Evolutionary conservation across 495 filamentous ascomycete species (phyloP).

Genomic region (Penicillium waksmanii): DNA sequence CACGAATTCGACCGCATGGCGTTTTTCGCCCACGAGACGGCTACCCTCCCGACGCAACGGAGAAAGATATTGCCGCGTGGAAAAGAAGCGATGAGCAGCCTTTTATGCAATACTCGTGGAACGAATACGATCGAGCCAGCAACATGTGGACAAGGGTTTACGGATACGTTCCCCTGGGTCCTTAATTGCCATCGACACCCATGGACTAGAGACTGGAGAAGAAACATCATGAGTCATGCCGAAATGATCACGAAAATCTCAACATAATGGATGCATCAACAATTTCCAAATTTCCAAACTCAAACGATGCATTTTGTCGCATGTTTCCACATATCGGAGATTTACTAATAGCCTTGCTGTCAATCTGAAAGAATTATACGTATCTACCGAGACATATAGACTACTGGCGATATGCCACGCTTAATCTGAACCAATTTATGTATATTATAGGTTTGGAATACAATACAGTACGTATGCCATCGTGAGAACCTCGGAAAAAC

Average conservation of each 20-base stretch:
- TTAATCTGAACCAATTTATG: background rate
- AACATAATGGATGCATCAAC: background rate
- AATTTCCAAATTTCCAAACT: no score
- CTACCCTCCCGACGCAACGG: constrained; percentile 13
- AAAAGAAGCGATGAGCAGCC: constrained; percentile 19
- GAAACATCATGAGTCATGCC: background rate
- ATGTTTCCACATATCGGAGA: no score
- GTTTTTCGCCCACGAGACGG: constrained; percentile 23
- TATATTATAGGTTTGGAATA: background rate
- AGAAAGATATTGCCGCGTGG: constrained; percentile 19
- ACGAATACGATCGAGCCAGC: constrained; percentile 20
- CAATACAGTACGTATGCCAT: background rate
- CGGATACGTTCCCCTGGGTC: constrained; percentile 18
- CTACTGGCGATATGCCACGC: no score
- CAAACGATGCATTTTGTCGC: no score
- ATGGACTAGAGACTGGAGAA: background rate
- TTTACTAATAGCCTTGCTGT: no score
- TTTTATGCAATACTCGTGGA: constrained; percentile 30
- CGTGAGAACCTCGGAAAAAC: background rate
- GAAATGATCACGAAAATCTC: background rate
- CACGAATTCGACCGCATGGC: constrained; percentile 21
- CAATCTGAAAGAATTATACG: no score
- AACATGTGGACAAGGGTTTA: constrained; percentile 26
- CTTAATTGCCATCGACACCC: background rate
- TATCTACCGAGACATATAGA: no score